These are phyloP conservation scores for Allomyces arbusculus DNA, from an alignment of 192 early-diverging fungal genomes.

Conservation along the genomic window DNA sequence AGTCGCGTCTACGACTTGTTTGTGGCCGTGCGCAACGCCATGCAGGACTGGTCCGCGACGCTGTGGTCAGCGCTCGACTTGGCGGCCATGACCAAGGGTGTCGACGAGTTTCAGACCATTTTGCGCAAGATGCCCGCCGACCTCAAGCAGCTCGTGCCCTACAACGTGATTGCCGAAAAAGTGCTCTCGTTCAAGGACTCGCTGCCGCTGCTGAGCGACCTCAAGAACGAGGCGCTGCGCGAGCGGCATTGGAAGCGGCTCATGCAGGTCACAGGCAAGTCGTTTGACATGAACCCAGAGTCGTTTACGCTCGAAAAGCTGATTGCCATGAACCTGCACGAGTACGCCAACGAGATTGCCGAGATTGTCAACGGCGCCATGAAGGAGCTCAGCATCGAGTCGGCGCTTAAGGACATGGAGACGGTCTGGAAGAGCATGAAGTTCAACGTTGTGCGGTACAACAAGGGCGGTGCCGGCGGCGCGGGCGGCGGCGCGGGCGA, in stretches of 20 bases:
- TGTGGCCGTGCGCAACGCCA: conserved; percentile 85
- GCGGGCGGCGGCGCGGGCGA: neutral
- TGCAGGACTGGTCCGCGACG: conserved; percentile 91
- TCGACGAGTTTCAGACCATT: conserved; percentile 52
- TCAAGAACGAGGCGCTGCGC: conserved; percentile 89
- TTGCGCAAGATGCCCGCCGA: conserved; percentile 62
- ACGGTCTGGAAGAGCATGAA: conserved; percentile 83
- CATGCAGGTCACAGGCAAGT: conserved; percentile 49
- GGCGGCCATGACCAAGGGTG: conserved; percentile 47
- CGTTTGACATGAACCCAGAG: conserved; percentile 37
- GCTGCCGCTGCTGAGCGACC: conserved; percentile 60
- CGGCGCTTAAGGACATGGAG: conserved; percentile 76
- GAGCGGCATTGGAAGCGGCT: conserved; percentile 95
- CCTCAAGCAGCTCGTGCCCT: conserved; percentile 62
- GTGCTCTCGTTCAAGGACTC: conserved; percentile 83
- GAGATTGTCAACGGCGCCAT: conserved; percentile 83
- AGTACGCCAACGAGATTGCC: conserved; percentile 63
- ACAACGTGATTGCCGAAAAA: conserved; percentile 69
- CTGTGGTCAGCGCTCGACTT: conserved; percentile 86
- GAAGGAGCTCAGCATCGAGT: conserved; percentile 98
- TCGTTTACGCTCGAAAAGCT: conserved; percentile 86
- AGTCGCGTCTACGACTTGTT: conserved; percentile 90
- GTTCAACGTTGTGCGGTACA: conserved; percentile 90
- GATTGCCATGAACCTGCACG: conserved; percentile 79
- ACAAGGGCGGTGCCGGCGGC: conserved; percentile 19